phyloP scores from a whole-genome alignment of 1,139 yeast species.

The Kodamaea derodonti region DNA sequence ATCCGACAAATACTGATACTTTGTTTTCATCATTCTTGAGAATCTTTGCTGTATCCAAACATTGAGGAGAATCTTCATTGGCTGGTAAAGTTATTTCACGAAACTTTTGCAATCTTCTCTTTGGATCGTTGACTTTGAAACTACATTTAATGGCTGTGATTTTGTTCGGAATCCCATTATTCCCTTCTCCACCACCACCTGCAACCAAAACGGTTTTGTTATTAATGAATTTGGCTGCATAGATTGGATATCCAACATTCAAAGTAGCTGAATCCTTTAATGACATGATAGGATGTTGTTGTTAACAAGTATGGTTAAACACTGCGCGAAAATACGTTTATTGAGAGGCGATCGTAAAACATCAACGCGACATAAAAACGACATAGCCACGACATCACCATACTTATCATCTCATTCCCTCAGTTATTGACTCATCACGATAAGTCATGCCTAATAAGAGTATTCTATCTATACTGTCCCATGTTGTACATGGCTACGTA shows the following conservation, averaged over 20 bases:
- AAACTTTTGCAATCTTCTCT: constrained; percentile 52
- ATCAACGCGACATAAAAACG: too few relatives aligned
- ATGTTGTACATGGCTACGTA: constrained; percentile 69
- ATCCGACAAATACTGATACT: constrained; percentile 61
- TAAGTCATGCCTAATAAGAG: constrained; percentile 6
- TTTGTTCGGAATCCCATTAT: constrained; percentile 81
- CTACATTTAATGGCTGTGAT: constrained; percentile 65
- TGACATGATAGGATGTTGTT: constrained; percentile 29
- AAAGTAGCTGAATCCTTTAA: constrained; percentile 35
- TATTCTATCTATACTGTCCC: constrained; percentile 55
- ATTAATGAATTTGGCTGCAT: constrained; percentile 69
- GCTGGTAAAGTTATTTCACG: constrained; percentile 60
- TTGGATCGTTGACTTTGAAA: constrained; percentile 48
- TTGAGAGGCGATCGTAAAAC: too few relatives aligned
- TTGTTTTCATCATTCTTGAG: constrained; percentile 28
- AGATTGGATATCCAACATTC: constrained; percentile 77
- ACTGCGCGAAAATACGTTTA: too few relatives aligned
- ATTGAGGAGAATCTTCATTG: constrained; percentile 73
- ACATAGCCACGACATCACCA: too few relatives aligned
- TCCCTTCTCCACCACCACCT: constrained; percentile 97
- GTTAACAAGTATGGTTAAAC: too few relatives aligned
- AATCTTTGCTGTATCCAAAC: constrained; percentile 48
- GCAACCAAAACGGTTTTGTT: constrained; percentile 63
- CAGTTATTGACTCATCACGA: constrained; percentile 2
- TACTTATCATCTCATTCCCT: constrained; percentile 2